Conservation (phyloP, 768 basidiomycete genomes). For the Trametes cingulata region DNA sequence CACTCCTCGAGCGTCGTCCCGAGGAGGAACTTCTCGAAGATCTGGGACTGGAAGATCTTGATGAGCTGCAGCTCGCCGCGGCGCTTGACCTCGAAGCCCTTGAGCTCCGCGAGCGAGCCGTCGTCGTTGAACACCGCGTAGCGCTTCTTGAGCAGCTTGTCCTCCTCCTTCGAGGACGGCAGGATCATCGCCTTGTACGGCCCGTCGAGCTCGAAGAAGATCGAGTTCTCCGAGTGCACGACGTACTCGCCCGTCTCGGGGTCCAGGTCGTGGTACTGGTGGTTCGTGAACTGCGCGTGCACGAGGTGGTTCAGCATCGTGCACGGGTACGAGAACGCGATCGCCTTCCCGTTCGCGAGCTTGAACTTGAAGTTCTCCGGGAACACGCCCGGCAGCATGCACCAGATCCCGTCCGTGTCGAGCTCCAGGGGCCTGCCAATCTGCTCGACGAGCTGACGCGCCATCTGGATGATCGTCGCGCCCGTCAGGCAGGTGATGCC, state of each 20-base stretch:
- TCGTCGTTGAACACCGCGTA: slow-evolving; percentile 99
- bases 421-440: slow-evolving; percentile 96
- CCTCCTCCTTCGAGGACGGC: slow-evolving; percentile 98
- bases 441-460: slow-evolving; percentile 93
- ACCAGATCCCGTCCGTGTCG: slow-evolving; percentile 99
- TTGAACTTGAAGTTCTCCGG: slow-evolving; percentile 99
- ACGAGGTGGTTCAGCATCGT: slow-evolving; percentile 99
- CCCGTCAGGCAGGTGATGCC: slow-evolving; percentile 98
- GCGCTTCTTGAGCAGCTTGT: slow-evolving; percentile 96
- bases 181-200: slow-evolving; percentile 99
- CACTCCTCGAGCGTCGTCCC: slow-evolving; percentile 94
- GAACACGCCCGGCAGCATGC: slow-evolving; percentile 97
- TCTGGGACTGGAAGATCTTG: slow-evolving; percentile 98
- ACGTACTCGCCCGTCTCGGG: slow-evolving; percentile 81
- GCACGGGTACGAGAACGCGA: slow-evolving; percentile 93
- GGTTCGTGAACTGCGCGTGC: slow-evolving; percentile 91
- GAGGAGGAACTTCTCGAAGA: slow-evolving; percentile 96
- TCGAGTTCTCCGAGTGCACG: slow-evolving; percentile 94
- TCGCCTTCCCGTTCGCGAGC: slow-evolving; percentile 80
- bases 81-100: slow-evolving; percentile 98
- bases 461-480: slow-evolving; percentile 98
- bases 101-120: slow-evolving; percentile 94
- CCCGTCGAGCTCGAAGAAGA: slow-evolving; percentile 98
- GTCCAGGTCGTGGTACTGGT: slow-evolving; percentile 95
- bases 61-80: slow-evolving; percentile 97